Base-by-base conservation (phyloP, 352 stramenopile species). In the Phytophthora tentaculata region DNA sequence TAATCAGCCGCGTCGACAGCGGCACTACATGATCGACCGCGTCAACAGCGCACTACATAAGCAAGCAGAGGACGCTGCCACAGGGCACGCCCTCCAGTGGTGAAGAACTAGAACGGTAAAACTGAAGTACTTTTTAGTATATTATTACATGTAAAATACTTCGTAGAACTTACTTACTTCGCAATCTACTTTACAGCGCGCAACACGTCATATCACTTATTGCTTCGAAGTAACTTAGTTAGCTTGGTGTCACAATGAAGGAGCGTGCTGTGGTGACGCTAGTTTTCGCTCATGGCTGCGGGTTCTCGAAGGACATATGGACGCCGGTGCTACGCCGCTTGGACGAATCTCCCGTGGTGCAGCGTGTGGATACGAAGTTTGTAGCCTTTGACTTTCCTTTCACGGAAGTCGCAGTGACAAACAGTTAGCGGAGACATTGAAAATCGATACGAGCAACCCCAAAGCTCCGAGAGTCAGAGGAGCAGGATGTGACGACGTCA, bases 271-370 rank as follows among this genome's bases (percentile, higher is more conserved):
- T 50, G 26, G 69, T 79, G 60, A 74, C 71, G 39, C 37, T 83
- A 56, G 19, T 85, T 43, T 78, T 83, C 35, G 68, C 59, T 4
- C 77, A 85, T 61, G 77, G 68, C 39, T 67, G 65, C 8, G 62
- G 72, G 17, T 83, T 83, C 63, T 81, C 68, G 16, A 72, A 81
- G 43, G 74, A 76, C 12, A 76, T 68, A n/a, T 85, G 77, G 77
- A 39, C 56, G 44, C 77, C 77, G 13, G 72, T 83, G 14, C 60
- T 77, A 20, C 50, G 61, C 20, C 69, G 66, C 2, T 12, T 81
- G 23, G 49, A 69, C 55, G 44, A 44, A 13, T 68, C 61, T 1
- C 20, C 51, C 9, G 51, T 73, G 16, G 23, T 74, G 32, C 64
- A 74, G 48, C 56, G 41, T 9, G 63, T 75, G 24, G 22, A 48